Evolutionary conservation across 2,329 filamentous ascomycete genomes (phyloP).

Genomic region (Calonectria multiphialidica): DNA sequence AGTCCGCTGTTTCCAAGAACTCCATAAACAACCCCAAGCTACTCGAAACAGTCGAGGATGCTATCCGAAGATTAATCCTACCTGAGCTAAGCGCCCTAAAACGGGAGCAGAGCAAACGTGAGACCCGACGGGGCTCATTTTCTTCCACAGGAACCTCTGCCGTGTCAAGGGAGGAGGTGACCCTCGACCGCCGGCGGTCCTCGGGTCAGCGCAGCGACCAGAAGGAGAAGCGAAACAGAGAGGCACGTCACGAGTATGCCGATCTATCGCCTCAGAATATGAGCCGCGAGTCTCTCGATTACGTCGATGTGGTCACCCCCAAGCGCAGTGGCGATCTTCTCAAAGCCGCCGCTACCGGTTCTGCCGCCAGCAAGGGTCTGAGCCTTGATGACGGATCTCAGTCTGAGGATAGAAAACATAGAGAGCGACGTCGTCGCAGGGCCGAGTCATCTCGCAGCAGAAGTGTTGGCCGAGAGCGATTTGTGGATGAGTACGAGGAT

Average conservation of each 20-base stretch:
- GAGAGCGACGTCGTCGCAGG: slow-evolving; percentile 63
- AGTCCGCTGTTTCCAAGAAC: slow-evolving; percentile 69
- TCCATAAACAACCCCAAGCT: slow-evolving; percentile 94
- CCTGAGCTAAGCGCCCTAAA: slow-evolving; percentile 94
- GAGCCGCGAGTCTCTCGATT: slow-evolving; percentile 60
- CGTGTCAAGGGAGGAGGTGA: slow-evolving; percentile 65
- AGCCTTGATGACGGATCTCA: slow-evolving; percentile 55
- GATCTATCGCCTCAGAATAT: slow-evolving; percentile 62
- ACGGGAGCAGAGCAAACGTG: slow-evolving; percentile 85
- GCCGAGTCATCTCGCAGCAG: slow-evolving; percentile 61
- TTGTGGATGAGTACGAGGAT: slow-evolving; percentile 61
- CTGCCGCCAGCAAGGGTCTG: slow-evolving; percentile 52
- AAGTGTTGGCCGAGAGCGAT: slow-evolving; percentile 58
- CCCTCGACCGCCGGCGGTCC: slow-evolving; percentile 72
- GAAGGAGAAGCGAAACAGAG: slow-evolving; percentile 62
- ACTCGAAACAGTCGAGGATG: slow-evolving; percentile 92
- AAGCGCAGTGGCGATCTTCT: slow-evolving; percentile 58
- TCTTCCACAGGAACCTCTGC: slow-evolving; percentile 66
- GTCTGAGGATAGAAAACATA: slow-evolving; percentile 63
- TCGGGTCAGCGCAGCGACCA: slow-evolving; percentile 65
- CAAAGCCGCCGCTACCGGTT: slow-evolving; percentile 60
- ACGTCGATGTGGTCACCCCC: slow-evolving; percentile 58
- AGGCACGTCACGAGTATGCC: slow-evolving; percentile 67
- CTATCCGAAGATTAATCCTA: slow-evolving; percentile 88
- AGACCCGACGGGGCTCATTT: slow-evolving; percentile 76